A percentile compares a stretch with the other conserved stretches of the same genome.
Evolutionary conservation across 106 monocot species (phyloP).

Genomic region (Narthecium ossifragum): DNA sequence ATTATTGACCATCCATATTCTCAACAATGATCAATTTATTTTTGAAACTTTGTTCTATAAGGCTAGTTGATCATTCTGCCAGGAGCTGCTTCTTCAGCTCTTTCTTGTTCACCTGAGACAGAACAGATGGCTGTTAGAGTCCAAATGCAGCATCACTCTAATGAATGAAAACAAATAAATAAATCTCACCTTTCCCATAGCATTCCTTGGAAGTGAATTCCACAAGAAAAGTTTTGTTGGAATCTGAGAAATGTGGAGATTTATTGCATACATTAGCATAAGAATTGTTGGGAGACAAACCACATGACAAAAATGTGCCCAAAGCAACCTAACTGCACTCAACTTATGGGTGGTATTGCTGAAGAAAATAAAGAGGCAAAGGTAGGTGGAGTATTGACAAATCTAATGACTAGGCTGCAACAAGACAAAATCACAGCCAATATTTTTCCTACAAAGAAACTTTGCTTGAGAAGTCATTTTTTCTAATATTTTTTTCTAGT

Average conservation of each 20-base stretch:
- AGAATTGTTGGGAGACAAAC: background rate
- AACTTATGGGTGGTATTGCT: background rate
- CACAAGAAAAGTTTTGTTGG: conserved; percentile 74
- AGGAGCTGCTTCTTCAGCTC: conserved; percentile 66
- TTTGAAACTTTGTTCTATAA: conserved; percentile 19
- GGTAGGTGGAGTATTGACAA: background rate
- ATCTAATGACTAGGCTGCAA: too few species aligned
- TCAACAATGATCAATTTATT: too few species aligned
- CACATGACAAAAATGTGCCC: background rate
- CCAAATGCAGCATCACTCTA: background rate
- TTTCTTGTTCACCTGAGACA: conserved; percentile 87
- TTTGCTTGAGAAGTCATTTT: too few species aligned
- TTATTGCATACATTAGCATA: background rate
- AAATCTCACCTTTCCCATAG: conserved; percentile 89
- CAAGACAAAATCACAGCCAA: too few species aligned
- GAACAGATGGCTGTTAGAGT: background rate
- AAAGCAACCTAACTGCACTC: background rate
- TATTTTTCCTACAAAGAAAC: too few species aligned
- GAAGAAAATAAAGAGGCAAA: background rate
- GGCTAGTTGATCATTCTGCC: conserved; percentile 13
- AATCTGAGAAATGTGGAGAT: conserved; percentile 34
- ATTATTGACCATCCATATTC: too few species aligned
- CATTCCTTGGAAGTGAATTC: conserved; percentile 91
- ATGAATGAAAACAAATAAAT: background rate
- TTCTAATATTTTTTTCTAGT: too few species aligned